These are phyloP conservation scores for Spizellomyces sp. DNA, from an alignment of 192 early-diverging fungal species.

Conservation along the genomic window DNA sequence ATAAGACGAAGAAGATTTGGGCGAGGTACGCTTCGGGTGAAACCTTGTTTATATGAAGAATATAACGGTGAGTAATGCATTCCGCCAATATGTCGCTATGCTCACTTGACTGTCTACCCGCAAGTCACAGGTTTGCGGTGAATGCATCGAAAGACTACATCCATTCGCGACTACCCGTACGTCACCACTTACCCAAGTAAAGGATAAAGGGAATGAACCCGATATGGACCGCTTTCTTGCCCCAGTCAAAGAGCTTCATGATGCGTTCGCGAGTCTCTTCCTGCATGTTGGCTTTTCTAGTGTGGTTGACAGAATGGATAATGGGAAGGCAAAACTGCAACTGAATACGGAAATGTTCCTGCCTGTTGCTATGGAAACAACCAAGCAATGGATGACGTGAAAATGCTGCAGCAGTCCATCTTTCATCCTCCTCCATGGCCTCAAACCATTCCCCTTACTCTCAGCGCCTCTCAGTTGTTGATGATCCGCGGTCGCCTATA, in stretches of 20 bases:
- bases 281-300: conserved; percentile 36
- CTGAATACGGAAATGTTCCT: not conserved
- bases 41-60: conserved; percentile 28
- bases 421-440: not conserved
- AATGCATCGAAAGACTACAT: no score
- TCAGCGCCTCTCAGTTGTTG: conserved; percentile 12
- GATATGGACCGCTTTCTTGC: conserved; percentile 43
- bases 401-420: not conserved
- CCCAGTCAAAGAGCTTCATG: conserved; percentile 46
- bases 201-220: conserved; percentile 55
- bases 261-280: conserved; percentile 56
- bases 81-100: not conserved
- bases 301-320: not conserved
- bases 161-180: no score
- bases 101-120: no score
- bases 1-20: conserved; percentile 49
- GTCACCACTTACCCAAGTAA: conserved; percentile 45
- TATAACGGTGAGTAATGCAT: not conserved
- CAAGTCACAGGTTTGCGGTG: no score
- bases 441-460: conserved; percentile 10
- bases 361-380: not conserved
- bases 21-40: conserved; percentile 42
- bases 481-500: conserved; percentile 1
- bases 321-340: no score
- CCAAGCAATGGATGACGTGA: not conserved